Evolutionary conservation across 208 protist species (phyloP), one percentile per base, ranked within the genome.

Genomic region (Leptomonas seymouri): DNA sequence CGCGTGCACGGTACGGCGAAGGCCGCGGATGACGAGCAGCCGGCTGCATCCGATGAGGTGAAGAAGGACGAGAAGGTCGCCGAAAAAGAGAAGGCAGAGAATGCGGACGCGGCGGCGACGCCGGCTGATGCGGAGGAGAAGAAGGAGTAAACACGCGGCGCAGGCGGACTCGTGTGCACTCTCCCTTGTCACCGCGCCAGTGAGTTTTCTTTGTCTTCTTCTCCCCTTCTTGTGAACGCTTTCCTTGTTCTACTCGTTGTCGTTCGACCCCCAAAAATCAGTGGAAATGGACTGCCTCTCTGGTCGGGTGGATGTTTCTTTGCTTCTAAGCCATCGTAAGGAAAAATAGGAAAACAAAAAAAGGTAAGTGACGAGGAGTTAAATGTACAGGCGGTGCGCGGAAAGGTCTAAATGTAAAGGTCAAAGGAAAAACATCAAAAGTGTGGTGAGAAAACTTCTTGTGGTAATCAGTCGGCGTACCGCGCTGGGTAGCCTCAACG

Each of bases 1-100:
- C 86, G 78, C 54, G 76, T 86, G 7, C 81, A 86, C 67, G 72
- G 77, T 34, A 75, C 63, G 44, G 59, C 46, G 36, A 55, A 69
- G 31, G 20, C 42, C 16, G 57, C 20, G n/a, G 62, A 66, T 31
- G 63, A 20, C 25, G 68, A 65, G 63, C 20, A 56, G n/a, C 23
- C 55, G 36, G 57, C 49, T 21, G 41, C 56, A n/a, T 34, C 34
- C 27, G 6, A 5, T 18, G 31, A 46, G 48, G 59, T 2, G 36
- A 49, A 71, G 41, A 60, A 61, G 48, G 60, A 65, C 28, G 44
- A 66, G 18, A 46, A 28, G 23, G 42, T 15, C 12, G 60, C 59
- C 20, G 51, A 30, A 61, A 30, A 62, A 3, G 51, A 36, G 59
- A 42, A 41, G 58, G n/a, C 39, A 39, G 41, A 4, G 4, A 49